These are phyloP conservation scores for Prunus fruticosa DNA, from an alignment of 306 rosid species.

Conservation along the genomic window DNA sequence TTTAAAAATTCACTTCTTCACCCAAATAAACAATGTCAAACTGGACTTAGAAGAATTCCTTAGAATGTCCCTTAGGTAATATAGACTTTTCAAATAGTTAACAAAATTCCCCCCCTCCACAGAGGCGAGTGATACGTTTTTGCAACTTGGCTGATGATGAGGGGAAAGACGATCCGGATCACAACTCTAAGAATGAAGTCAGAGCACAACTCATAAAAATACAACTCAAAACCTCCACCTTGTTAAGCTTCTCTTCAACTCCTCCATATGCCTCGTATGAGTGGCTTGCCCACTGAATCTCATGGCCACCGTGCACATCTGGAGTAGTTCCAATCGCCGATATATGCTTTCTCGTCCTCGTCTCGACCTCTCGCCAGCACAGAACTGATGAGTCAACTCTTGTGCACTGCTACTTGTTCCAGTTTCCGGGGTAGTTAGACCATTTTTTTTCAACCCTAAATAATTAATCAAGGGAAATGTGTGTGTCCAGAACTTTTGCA, in stretches of 20 bases:
- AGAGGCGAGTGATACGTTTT: neutral
- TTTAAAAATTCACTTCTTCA: too few species aligned
- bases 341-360: neutral
- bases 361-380: neutral
- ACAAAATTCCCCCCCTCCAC: too few species aligned
- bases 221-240: slow-evolving; percentile 71
- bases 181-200: slow-evolving; percentile 61
- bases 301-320: slow-evolving; percentile 42
- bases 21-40: too few species aligned
- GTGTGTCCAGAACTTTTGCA: neutral
- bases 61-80: too few species aligned
- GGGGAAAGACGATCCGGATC: slow-evolving; percentile 79
- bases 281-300: slow-evolving; percentile 46
- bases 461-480: too few species aligned
- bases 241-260: slow-evolving; percentile 52
- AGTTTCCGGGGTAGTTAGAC: slow-evolving; percentile 2
- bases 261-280: slow-evolving; percentile 44
- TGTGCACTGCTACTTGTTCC: neutral
- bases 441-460: slow-evolving; percentile 7
- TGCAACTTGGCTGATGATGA: slow-evolving; percentile 65
- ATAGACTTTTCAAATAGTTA: too few species aligned
- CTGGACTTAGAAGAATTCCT: too few species aligned
- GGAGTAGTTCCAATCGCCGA: slow-evolving; percentile 2
- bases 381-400: neutral
- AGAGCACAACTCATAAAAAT: slow-evolving; percentile 68